Evolutionary conservation across 2,329 filamentous ascomycete species (phyloP), one percentile per base, ranked within the genome.

Genomic region (Macrophomina phaseolina): DNA sequence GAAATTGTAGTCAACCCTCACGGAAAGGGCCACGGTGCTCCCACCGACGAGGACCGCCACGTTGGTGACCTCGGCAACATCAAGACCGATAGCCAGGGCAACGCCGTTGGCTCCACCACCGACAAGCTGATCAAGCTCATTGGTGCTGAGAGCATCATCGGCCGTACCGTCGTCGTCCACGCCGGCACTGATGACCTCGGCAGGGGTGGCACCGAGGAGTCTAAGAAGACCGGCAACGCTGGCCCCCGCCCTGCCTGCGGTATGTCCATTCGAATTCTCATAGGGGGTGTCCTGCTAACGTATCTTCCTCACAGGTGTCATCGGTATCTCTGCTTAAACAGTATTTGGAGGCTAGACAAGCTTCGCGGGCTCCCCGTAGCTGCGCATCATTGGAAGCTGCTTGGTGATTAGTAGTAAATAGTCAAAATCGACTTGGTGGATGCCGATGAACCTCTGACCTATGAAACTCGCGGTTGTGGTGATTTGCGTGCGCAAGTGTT

Each of bases 11-110:
- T 97, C 91, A 99, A 99, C 90, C 95, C 95, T 74, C 88, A 91
- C 84, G 85, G 86, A 86, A 97, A 97, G 89, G 90, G 87, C 74
- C 95, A 99, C 86, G 95, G 95, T 79, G 91, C 91, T 78, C 95
- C 93, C 74, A 78, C 82, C 40, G 94, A 97, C 81, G 86, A 89
- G 71, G 86, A 88, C 76, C 94, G 95, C 81, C 95, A 99, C 84
- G 95, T 98, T 72, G 95, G 95, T 83, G 95, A 98, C 83, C 86
- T 99, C 73, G 95, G 95, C 80, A 99, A 99, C 90, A 89, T 98
- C 86, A 89, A 93, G 85, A 98, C 94, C 68, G 94, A 99, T 81
- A 91, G 81, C 71, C 90, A 97, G 85, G 95, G 95, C 79, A 96
- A 96, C 80, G 86, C 92, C 80, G 89, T 91, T 83, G 95, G 94